Percentiles rank a stretch among this genome's conserved stretches.
Evolutionary conservation across 2,329 filamentous ascomycete genomes (phyloP).

Genomic region (Akanthomyces dipterigenus): DNA sequence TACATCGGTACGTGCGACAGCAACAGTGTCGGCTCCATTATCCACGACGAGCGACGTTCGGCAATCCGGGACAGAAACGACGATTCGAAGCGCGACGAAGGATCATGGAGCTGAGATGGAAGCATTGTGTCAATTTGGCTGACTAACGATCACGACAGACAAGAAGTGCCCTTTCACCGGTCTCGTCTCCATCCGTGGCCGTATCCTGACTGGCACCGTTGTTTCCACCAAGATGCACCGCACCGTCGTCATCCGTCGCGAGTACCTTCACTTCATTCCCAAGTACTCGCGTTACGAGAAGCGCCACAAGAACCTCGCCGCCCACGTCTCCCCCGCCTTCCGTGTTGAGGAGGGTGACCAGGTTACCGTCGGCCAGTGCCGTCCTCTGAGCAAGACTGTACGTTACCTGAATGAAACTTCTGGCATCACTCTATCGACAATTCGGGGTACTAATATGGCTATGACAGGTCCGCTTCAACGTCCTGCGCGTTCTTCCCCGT

Average conservation of each 20-base stretch:
- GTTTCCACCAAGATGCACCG: slow-evolving; percentile 99
- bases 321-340: slow-evolving; percentile 98
- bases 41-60: slow-evolving; percentile 5
- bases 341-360: slow-evolving; percentile 99
- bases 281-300: slow-evolving; percentile 99
- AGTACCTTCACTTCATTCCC: slow-evolving; percentile 99
- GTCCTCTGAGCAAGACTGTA: slow-evolving; percentile 99
- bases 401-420: slow-evolving; percentile 32
- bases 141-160: slow-evolving; percentile 53
- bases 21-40: not conserved
- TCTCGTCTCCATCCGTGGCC: slow-evolving; percentile 97
- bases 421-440: not conserved
- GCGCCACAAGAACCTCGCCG: slow-evolving; percentile 99
- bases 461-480: slow-evolving; percentile 92
- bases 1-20: slow-evolving; percentile 83
- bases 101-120: not conserved
- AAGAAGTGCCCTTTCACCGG: slow-evolving; percentile 99
- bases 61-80: not conserved
- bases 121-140: not conserved
- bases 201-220: slow-evolving; percentile 98
- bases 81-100: slow-evolving; percentile 4
- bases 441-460: slow-evolving; percentile 18
- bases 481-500: slow-evolving; percentile 95
- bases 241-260: slow-evolving; percentile 97
- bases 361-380: slow-evolving; percentile 99